Conservation (phyloP, 2,329 filamentous ascomycete species). For the Tothia fuscella region DNA sequence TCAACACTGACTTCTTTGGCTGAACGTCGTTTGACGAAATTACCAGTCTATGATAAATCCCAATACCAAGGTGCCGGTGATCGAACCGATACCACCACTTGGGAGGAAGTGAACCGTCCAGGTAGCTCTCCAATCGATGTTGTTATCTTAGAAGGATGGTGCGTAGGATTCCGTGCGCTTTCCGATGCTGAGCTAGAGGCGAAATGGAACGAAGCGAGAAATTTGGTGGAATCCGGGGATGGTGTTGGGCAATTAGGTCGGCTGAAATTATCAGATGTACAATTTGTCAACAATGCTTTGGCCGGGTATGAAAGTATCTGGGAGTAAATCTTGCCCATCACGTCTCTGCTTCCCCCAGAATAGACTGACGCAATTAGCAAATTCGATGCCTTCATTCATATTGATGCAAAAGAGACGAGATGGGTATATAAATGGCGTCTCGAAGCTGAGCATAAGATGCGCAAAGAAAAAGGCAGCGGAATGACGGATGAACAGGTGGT, state of each 20-base stretch:
- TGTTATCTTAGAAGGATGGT: constrained; percentile 84
- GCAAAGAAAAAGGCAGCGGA: constrained; percentile 53
- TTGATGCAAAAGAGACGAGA: constrained; percentile 7
- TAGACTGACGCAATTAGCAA: no score
- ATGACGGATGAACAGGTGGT: constrained; percentile 76
- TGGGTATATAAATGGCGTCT: constrained; percentile 61
- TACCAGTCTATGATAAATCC: constrained; percentile 4
- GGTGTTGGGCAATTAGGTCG: not conserved
- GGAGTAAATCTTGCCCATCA: no score
- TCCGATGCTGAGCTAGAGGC: constrained; percentile 40
- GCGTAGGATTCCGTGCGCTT: constrained; percentile 66
- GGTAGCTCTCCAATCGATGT: constrained; percentile 43
- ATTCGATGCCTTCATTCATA: constrained; percentile 5
- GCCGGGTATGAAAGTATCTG: constrained; percentile 7
- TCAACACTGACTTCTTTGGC: constrained; percentile 54
- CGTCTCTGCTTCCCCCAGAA: no score
- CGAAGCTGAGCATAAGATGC: constrained; percentile 65
- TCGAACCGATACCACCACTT: not conserved
- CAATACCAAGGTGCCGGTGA: constrained; percentile 2
- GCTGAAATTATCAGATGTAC: not conserved
- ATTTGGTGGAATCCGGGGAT: not conserved
- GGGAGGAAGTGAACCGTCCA: constrained; percentile 28
- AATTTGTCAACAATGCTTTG: not conserved
- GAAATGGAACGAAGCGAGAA: constrained; percentile 31
- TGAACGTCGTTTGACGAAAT: constrained; percentile 22